Base-by-base conservation (phyloP, 805 yeast species). In the Ogataea ganodermae region DNA sequence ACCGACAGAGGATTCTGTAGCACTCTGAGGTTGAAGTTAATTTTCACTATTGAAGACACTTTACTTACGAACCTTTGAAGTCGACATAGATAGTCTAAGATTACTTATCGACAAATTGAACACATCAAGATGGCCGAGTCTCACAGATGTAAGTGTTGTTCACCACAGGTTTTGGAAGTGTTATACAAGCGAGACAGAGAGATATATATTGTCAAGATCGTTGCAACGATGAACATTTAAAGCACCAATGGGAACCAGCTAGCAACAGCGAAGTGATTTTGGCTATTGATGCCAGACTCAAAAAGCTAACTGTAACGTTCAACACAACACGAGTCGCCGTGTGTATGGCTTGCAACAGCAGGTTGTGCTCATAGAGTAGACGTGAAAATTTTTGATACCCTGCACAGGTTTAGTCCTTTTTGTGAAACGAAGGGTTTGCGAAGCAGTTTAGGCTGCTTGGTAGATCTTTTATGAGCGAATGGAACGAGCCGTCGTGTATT, bases 121-220 rank as follows among this genome's bases (percentile, higher is more conserved):
- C 31, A 32, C 22, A 59, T 52, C 62, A 81, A 74, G 78, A 89
- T 89, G 96, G 90, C 96, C 81, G 96, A 88, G 83, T 85, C 96
- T 74, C 96, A 89, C 81, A 89, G 96, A 89, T 86, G 96, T 88
- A 89, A 77, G 96, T 87, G 63, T 48, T 24, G 16, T 28, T 26
- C 10, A 36, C 8, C 22, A 31, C 18, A 14, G 14, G 13, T 18
- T 14, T n/a, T 10, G 21, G 44, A 20, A 20, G 32, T 35, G 18
- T 16, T 10, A 27, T 20, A 20, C 55, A n/a, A 42, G 31, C 24
- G 35, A 22, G 24, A n/a, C 22, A 22, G 28, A 35, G 39, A 42
- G 39, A 18, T 32, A 14, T 6, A 31, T 6, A 14, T 14, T 18
- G n/a, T 9, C 33, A 24, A 16, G n/a, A 42, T 10, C 14, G 24